Base-by-base conservation (phyloP, 2,329 filamentous ascomycete genomes). In the Alternaria tenuissima region DNA sequence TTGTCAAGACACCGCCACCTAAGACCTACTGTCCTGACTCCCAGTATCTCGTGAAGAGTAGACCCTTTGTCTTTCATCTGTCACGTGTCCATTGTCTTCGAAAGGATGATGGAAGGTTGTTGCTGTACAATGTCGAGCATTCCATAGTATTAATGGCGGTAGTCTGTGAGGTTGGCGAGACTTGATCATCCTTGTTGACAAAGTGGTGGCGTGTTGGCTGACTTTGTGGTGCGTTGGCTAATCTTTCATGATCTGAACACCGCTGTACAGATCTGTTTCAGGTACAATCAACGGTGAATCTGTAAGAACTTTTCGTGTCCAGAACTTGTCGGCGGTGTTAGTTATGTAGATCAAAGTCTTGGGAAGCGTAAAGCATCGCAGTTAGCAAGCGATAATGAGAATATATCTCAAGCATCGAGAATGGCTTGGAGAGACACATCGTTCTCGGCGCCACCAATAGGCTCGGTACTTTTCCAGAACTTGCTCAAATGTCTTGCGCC, bases 401-500 rank as follows among this genome's bases (percentile, higher is more conserved):
- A 16, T 16, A 22, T 28, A 46, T 61, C 36, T 74, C 62, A 76
- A 57, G 65, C 59, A 16, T 62, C 87, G 79, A 73, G 78, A 46
- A 90, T 87, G 30, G 86, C 81, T 62, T 91, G 88, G 22, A 92
- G 79, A 3, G 79, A 79, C 46, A 82, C 78, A 30, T 81, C 82
- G 52, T 78, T 78, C 36, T 79, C 76, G 12, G 67, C 69, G 7
- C 78, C 82, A 24, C 89, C 90, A 76, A 91, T 82, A 52, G 89
- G 86, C 22, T 87, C 89, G 54, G 92, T 87, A 64, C 85, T 83
- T 72, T 89, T 91, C 90, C 91, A 95, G 74, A 96, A 94, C 78
- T 94, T 94, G 80, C 90, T 93, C 52, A 95, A 78, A 78, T 95
- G 92, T 65, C 92, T 85, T 9, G 88, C 88, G n/a, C 92, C 91